phyloP scores from a whole-genome alignment of 106 monocot species.

The Apostasia ramifera region DNA sequence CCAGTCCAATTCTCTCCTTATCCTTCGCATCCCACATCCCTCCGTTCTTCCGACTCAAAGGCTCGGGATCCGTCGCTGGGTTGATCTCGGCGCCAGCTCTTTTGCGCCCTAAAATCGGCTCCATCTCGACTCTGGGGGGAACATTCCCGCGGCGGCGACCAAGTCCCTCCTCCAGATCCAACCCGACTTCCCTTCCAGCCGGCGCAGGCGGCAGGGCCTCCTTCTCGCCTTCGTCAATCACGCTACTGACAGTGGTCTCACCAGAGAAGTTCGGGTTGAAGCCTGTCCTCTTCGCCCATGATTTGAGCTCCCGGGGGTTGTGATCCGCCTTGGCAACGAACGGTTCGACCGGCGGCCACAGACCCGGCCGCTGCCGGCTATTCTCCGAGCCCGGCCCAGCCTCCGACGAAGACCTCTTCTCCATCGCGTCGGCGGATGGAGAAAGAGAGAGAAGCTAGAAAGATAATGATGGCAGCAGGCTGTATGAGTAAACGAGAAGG shows the following conservation, averaged over 20 bases:
- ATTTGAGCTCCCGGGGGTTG: conserved; percentile 74
- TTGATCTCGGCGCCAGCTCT: conserved; percentile 13
- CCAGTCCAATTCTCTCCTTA: conserved; percentile 13
- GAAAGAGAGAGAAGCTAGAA: neutral
- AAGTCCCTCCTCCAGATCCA: conserved; percentile 6
- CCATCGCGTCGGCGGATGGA: neutral
- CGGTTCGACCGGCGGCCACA: conserved; percentile 63
- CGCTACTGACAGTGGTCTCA: conserved; percentile 32
- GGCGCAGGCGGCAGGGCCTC: neutral
- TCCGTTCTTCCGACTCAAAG: neutral
- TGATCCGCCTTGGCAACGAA: conserved; percentile 46
- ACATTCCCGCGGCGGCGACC: conserved; percentile 1
- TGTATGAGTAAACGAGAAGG: too few relatives aligned
- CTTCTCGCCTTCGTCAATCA: conserved; percentile 11
- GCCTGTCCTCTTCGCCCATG: conserved; percentile 91
- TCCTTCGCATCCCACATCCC: conserved; percentile 17
- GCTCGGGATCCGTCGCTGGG: conserved; percentile 1
- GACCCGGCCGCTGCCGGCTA: conserved; percentile 43
- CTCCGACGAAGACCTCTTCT: neutral
- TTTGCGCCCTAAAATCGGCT: conserved; percentile 32
- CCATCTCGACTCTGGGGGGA: conserved; percentile 14
- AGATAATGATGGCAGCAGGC: neutral
- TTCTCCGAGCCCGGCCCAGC: conserved; percentile 3
- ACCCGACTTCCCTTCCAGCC: neutral
- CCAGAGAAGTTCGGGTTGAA: conserved; percentile 70